Conservation (phyloP, 768 basidiomycete species). For the Podaxis sp. region DNA sequence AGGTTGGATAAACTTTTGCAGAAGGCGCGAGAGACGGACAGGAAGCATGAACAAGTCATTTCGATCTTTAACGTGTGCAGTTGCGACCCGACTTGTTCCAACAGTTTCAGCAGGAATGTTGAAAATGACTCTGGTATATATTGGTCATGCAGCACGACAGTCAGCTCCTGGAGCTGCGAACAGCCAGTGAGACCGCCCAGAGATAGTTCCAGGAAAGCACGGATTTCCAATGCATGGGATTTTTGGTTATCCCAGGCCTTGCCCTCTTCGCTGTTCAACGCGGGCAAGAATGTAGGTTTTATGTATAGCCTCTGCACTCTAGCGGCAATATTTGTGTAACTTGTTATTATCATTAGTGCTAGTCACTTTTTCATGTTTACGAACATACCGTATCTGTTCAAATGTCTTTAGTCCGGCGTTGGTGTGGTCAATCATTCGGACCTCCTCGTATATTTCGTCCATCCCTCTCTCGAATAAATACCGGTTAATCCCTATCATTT, state of each 20-base stretch:
- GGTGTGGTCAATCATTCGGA: constrained; percentile 23
- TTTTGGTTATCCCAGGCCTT: neutral
- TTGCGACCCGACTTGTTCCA: neutral
- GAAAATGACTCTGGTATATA: constrained; percentile 19
- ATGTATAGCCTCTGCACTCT: constrained; percentile 25
- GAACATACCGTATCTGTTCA: constrained; percentile 20
- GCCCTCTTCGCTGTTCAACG: constrained; percentile 12
- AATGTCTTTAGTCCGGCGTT: constrained; percentile 20
- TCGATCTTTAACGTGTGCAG: neutral
- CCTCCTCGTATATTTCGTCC: constrained; percentile 27
- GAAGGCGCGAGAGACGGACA: neutral
- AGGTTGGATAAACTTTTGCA: neutral
- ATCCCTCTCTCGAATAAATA: constrained; percentile 26
- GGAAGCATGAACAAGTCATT: neutral
- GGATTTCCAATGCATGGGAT: neutral
- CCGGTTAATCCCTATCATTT: constrained; percentile 27
- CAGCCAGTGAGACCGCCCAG: constrained; percentile 16
- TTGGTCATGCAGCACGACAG: constrained; percentile 25
- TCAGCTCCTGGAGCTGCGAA: constrained; percentile 20
- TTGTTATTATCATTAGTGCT: neutral
- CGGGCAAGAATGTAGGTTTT: constrained; percentile 25
- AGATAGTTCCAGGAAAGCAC: constrained; percentile 14
- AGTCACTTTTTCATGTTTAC: neutral
- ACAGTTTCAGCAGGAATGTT: constrained; percentile 18
- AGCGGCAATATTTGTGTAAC: constrained; percentile 18